Base-by-base conservation (phyloP, 139 green algal genomes). In the Gonium pectorale region DNA sequence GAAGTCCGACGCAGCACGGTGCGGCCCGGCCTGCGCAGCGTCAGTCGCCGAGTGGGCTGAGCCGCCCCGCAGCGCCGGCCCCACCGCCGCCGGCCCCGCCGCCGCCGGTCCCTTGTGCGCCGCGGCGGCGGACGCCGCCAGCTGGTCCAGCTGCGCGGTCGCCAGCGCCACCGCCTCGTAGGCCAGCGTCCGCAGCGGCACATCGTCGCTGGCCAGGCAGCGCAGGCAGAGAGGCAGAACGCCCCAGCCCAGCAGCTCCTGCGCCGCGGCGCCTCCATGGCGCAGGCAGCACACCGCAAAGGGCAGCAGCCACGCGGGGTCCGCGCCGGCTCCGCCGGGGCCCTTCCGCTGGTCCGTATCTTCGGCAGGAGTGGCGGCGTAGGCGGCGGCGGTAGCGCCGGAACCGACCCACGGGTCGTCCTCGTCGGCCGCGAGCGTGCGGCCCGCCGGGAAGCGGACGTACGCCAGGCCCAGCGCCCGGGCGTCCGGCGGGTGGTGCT, bases 251-350 rank as follows among this genome's bases (percentile, higher is more conserved):
- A 74, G 67, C 69, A 94, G 83, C 2, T 73, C 52, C n/a, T 84
- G 64, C 8, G 54, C 62, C 15, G 56, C 27, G 35, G 94, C 60
- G 46, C 77, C 41, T 3, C 64, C 46, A 22, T 67, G n/a, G n/a
- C 70, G 67, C 74, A 96, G 78, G 73, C 67, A 77, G 41, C 38
- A 54, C 21, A 86, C 59, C 31, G 74, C 67, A 15, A 94, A 90
- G 21, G 89, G 91, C 73, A 96, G 86, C 44, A 95, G 41, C 54
- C 89, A 91, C 7, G 87, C 70, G 5, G 93, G 91, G 69, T 96
- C 93, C 41, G 66, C 93, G 2, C 88, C 87, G 8, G 63, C 67
- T 26, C 56, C 59, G 63, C 35, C 37, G 24, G 17, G 52, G 59
- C n/a, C n/a, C n/a, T n/a, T n/a, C n/a, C n/a, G n/a, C n/a, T n/a